Percentiles rank a stretch among this genome's conserved stretches.
phyloP scores from a whole-genome alignment of 495 filamentous ascomycete species.

The Darksidea phi region DNA sequence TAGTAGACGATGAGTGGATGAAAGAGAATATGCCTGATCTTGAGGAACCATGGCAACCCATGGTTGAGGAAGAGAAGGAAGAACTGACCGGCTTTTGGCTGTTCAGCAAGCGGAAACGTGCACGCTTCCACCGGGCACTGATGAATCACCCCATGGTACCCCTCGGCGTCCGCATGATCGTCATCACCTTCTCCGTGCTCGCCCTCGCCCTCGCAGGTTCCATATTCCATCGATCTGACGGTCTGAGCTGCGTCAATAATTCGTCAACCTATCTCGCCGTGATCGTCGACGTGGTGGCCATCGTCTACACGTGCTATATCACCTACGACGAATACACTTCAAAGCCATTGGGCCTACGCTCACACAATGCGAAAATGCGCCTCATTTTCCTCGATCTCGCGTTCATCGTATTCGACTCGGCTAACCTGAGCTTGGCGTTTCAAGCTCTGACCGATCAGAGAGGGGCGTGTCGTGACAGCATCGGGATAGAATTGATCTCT shows the following conservation, averaged over 20 bases:
- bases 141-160: constrained; percentile 83
- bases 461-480: constrained; percentile 53
- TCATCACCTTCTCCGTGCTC: constrained; percentile 75
- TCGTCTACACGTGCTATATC: constrained; percentile 88
- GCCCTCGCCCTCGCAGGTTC: constrained; percentile 77
- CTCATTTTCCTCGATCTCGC: constrained; percentile 87
- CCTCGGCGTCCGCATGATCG: constrained; percentile 74
- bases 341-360: constrained; percentile 84
- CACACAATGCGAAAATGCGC: constrained; percentile 76
- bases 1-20: constrained; percentile 60
- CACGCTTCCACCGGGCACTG: constrained; percentile 46
- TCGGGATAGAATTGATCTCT: neutral
- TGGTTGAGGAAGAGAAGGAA: constrained; percentile 49
- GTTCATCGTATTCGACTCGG: constrained; percentile 94
- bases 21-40: constrained; percentile 57
- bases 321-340: constrained; percentile 95
- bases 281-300: constrained; percentile 81
- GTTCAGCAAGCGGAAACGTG: constrained; percentile 43
- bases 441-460: constrained; percentile 72
- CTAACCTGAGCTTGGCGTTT: constrained; percentile 87
- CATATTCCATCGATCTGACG: constrained; percentile 63
- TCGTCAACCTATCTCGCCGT: constrained; percentile 87
- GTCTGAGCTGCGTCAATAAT: constrained; percentile 50
- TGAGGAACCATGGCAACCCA: constrained; percentile 57
- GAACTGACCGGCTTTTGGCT: constrained; percentile 47